Evolutionary conservation across 257 asterid genomes (phyloP), one percentile per base, ranked within the genome.

Genomic region (Misopates orontium): DNA sequence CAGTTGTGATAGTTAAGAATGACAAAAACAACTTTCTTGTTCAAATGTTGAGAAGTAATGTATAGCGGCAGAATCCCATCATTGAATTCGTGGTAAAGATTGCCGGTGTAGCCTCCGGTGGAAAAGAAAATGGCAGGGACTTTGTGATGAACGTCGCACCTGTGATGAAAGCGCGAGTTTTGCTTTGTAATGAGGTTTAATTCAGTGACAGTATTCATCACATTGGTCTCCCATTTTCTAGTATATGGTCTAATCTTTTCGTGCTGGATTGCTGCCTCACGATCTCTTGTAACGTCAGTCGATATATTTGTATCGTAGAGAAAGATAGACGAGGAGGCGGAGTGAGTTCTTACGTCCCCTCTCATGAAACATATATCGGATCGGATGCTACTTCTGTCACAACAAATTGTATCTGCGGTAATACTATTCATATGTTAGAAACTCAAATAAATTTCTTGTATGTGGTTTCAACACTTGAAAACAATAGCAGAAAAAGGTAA

Each of bases 91-190:
- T 94, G 99, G 84, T 88, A 94, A 55, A 84, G 89, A 68, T 94
- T 94, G 1, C 99, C 99, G 0, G 99, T 90, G 28, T 86, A 90
- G 60, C 99, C 99, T 58, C 99, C 98, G 0, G 96, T 89, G 3
- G 96, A 90, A 77, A 94, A 88, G 78, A 94, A 80, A 67, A 94
- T 80, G 3, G 96, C 96, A 0, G 99, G 96, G 9, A 81, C 90
- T 7, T 85, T 78, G 61, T 94, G 96, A 10, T 54, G 65, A 15
- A 94, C 83, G 31, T 88, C 90, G 18, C 99, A 94, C n/a, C 9
- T 10, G 48, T 67, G 86, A 16, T 56, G 77, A 48, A 23, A 1
- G 44, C 72, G 14, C 0, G 70, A 71, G 31, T 56, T 70, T 4
- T 19, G 61, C 72, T 75, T 84, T 41, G 70, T 77, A 49, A 81